Conservation (phyloP, 768 basidiomycete species). For the Termitomyces sp. region DNA sequence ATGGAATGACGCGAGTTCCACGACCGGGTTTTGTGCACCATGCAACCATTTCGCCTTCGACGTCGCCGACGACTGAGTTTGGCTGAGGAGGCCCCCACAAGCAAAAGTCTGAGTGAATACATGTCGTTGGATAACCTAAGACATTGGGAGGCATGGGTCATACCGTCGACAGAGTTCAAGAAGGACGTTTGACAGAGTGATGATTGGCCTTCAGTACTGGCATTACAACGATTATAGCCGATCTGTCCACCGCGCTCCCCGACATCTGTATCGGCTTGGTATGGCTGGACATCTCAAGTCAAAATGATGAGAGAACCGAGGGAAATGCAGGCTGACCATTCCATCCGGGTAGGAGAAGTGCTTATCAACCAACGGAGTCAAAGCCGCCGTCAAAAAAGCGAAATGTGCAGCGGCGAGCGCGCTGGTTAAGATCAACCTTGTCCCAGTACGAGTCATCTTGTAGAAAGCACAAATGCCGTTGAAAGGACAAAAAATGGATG, state of each 20-base stretch:
- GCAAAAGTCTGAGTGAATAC: slow-evolving; percentile 26
- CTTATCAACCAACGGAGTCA: slow-evolving; percentile 12
- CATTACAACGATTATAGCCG: slow-evolving; percentile 61
- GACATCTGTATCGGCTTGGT: slow-evolving; percentile 40
- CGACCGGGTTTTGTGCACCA: slow-evolving; percentile 66
- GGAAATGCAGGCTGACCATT: slow-evolving; percentile 4
- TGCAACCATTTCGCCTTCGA: slow-evolving; percentile 66
- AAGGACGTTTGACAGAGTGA: slow-evolving; percentile 57
- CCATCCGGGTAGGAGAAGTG: slow-evolving; percentile 13
- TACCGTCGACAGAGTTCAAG: slow-evolving; percentile 48
- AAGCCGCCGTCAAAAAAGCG: slow-evolving; percentile 3
- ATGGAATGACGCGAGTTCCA: slow-evolving; percentile 42
- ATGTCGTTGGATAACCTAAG: neutral
- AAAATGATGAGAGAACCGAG: neutral
- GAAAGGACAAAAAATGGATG: neutral
- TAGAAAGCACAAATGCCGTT: neutral
- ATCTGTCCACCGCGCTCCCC: slow-evolving; percentile 46
- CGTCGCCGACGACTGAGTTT: slow-evolving; percentile 54
- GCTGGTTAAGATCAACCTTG: neutral
- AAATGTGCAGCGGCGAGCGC: neutral
- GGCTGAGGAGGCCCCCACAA: slow-evolving; percentile 52
- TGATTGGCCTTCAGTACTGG: slow-evolving; percentile 46
- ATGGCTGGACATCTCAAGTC: slow-evolving; percentile 31
- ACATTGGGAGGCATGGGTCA: neutral
- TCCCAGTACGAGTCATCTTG: slow-evolving; percentile 5